Conservation (phyloP, 768 basidiomycete species). For the Naganishia randhawae region DNA sequence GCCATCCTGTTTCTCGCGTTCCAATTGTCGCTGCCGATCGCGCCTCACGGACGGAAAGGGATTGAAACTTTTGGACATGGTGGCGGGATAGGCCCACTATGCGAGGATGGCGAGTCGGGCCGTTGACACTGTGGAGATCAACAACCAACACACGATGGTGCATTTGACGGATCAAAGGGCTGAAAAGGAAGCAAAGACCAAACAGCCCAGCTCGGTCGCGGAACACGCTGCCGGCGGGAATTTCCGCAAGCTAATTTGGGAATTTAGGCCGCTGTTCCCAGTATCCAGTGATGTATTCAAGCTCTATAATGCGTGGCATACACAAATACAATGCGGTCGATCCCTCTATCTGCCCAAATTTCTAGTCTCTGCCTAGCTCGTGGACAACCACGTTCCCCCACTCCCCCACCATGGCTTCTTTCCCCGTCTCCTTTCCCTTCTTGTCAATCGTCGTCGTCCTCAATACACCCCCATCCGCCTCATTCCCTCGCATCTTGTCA, state of each 20-base stretch:
- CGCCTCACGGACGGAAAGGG: constrained; percentile 19
- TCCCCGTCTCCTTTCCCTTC: constrained; percentile 31
- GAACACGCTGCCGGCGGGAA: too few relatives aligned
- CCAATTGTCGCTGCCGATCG: constrained; percentile 17
- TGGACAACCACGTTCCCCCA: constrained; percentile 43
- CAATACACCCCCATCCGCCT: constrained; percentile 35
- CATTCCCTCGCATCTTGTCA: constrained; percentile 32
- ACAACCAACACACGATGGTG: neutral
- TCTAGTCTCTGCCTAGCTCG: constrained; percentile 29
- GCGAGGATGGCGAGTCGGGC: neutral
- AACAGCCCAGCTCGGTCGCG: too few relatives aligned
- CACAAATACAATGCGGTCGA: neutral
- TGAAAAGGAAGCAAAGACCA: neutral
- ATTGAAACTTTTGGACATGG: constrained; percentile 9
- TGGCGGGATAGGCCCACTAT: neutral
- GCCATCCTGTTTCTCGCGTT: neutral
- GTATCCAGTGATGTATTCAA: neutral
- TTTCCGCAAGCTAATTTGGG: neutral
- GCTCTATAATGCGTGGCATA: neutral
- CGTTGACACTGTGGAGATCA: neutral
- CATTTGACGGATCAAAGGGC: neutral
- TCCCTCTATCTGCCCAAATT: neutral
- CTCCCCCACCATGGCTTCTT: constrained; percentile 31
- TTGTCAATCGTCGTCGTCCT: constrained; percentile 30
- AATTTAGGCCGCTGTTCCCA: too few relatives aligned